Base-by-base conservation (phyloP, 805 yeast genomes). In the Candida dajiaensis region DNA sequence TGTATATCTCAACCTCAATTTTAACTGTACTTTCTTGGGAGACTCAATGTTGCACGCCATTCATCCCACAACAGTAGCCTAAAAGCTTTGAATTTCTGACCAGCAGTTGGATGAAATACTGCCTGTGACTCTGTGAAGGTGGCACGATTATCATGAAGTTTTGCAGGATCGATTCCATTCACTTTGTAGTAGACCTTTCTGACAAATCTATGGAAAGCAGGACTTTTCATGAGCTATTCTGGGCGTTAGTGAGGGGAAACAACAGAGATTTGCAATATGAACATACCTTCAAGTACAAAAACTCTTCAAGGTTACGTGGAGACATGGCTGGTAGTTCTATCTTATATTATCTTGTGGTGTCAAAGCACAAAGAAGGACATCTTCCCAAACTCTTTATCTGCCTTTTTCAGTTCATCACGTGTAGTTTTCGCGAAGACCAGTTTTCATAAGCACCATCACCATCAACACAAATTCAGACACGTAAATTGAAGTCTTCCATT, bases 191-290 rank as follows among this genome's bases (percentile, higher is more conserved):
- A 84, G 1, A 85, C 67, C 12, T 69, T 65, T 36, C 79, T 67
- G 4, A 85, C 95, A 68, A 82, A 77, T 23, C 75, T 66, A 53
- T 83, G 79, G 55, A 85, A 85, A 0, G 74, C 68, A 3, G 72
- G 75, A 11, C 88, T 81, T 40, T 68, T 69, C 63, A 84, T 70
- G 13, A 85, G 67, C 67, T 68, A 48, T 10, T 50, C 40, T 5
- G 15, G 36, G 13, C 22, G 46, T 42, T 41, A 45, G 49, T 43
- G n/a, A 15, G 35, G 15, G 6, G 10, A 10, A 20, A 12, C 22
- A 18, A 21, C 8, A 12, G 9, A 15, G 21, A 4, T 25, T 25
- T 9, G 28, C 12, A 25, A 25, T 8, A 20, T 15, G 8, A 38
- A 47, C 55, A 23, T 39, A 50, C 58, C 20, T 51, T 49, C 12